phyloP scores from a whole-genome alignment of 2,329 filamentous ascomycete species.

The Penicillium sp. region DNA sequence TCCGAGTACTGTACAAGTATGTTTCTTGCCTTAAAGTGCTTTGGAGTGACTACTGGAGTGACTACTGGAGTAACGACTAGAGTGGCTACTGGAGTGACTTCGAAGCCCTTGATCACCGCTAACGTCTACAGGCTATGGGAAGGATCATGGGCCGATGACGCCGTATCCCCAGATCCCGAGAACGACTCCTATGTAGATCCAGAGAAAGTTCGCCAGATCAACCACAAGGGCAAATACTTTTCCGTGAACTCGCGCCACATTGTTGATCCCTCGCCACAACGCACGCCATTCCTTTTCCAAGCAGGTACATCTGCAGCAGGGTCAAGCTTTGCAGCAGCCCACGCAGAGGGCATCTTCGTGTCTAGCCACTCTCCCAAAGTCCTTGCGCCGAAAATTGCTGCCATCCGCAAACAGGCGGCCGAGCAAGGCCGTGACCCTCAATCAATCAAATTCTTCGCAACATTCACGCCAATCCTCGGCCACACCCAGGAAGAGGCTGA shows the following conservation, averaged over 20 bases:
- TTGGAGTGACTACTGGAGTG: too few species aligned
- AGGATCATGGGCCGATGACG: constrained; percentile 63
- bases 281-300: constrained; percentile 63
- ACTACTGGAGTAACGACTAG: too few species aligned
- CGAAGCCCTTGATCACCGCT: background rate
- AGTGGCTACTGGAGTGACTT: too few species aligned
- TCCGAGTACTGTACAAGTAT: constrained; percentile 66
- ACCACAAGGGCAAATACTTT: constrained; percentile 64
- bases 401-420: constrained; percentile 58
- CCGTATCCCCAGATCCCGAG: constrained; percentile 58
- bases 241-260: constrained; percentile 53
- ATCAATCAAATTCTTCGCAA: constrained; percentile 62
- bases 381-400: constrained; percentile 56
- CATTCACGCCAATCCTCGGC: constrained; percentile 57
- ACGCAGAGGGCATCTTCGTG: constrained; percentile 67
- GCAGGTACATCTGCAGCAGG: constrained; percentile 65
- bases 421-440: constrained; percentile 60
- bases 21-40: background rate
- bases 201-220: constrained; percentile 63
- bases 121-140: constrained; percentile 55
- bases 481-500: constrained; percentile 59
- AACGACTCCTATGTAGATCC: constrained; percentile 64
- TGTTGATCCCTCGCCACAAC: constrained; percentile 61
- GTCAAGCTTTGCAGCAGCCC: constrained; percentile 60
- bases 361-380: constrained; percentile 58